phyloP scores from a whole-genome alignment of 148 eudicot species.

The Rhododendron ferrugineum region DNA sequence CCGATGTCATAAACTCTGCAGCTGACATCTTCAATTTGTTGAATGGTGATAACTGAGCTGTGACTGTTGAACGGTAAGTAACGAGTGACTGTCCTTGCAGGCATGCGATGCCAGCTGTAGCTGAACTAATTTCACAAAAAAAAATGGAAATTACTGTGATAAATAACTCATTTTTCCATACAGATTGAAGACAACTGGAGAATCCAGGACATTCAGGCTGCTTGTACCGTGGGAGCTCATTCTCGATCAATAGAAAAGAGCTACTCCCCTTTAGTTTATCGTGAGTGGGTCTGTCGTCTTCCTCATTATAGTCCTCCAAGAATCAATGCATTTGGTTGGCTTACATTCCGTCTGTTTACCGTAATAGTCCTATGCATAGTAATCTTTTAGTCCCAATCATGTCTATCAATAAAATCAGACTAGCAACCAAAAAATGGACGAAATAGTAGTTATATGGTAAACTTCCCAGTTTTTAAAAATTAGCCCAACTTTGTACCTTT shows the following conservation, averaged over 20 bases:
- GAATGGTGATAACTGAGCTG: conserved; percentile 18
- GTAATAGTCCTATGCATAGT: background rate
- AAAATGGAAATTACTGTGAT: background rate
- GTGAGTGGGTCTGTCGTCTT: background rate
- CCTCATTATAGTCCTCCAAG: background rate
- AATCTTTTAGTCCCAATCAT: background rate
- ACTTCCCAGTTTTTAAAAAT: background rate
- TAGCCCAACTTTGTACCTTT: background rate
- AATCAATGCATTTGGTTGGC: background rate
- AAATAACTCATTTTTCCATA: background rate
- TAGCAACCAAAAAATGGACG: background rate
- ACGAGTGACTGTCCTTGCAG: background rate
- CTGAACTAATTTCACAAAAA: background rate
- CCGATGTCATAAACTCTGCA: conserved; percentile 19
- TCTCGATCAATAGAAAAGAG: background rate
- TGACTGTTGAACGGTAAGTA: conserved; percentile 16
- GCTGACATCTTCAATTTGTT: conserved; percentile 15
- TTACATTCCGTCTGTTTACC: background rate
- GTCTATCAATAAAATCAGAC: background rate
- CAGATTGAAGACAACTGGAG: background rate
- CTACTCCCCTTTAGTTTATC: background rate
- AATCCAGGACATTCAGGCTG: background rate
- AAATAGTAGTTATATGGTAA: background rate
- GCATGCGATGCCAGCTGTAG: background rate
- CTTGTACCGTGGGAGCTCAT: background rate